phyloP scores from a whole-genome alignment of 225 moss, liverwort and hornwort genomes.

The Thuidium tamariscinum region DNA sequence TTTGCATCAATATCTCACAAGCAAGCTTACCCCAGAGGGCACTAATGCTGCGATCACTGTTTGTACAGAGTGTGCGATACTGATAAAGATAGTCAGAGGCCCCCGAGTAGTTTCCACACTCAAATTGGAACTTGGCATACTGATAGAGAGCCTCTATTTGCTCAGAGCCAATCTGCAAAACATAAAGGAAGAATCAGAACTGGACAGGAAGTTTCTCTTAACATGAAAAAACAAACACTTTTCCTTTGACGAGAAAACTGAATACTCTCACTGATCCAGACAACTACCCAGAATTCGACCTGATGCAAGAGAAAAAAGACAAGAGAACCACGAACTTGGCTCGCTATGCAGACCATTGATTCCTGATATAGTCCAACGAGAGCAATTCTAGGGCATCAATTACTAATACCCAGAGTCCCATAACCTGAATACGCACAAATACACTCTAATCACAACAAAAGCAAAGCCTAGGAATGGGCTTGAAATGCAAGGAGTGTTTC shows the following conservation, averaged over 20 bases:
- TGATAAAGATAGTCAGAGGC: slow-evolving; percentile 92
- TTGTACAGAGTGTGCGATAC: slow-evolving; percentile 89
- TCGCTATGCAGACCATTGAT: not conserved
- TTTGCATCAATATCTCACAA: slow-evolving; percentile 92
- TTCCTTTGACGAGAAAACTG: not conserved
- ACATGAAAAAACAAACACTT: not conserved
- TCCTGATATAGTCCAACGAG: not conserved
- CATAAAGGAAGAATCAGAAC: not conserved
- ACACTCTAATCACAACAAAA: not conserved
- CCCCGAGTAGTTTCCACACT: slow-evolving; percentile 92
- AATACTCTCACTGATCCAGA: not conserved
- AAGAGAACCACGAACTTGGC: not conserved
- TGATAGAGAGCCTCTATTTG: slow-evolving; percentile 97
- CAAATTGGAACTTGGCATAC: slow-evolving; percentile 92
- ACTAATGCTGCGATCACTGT: slow-evolving; percentile 89
- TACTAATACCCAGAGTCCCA: not conserved
- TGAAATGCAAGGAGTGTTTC: not conserved
- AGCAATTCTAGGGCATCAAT: not conserved
- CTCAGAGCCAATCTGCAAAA: slow-evolving; percentile 82
- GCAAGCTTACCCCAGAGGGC: slow-evolving; percentile 97
- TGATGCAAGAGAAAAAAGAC: not conserved
- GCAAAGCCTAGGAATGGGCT: not conserved
- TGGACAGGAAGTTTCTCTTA: not conserved
- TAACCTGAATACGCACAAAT: not conserved
- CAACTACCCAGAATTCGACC: not conserved